These are phyloP conservation scores for Tolypocladium pustulatum DNA, from an alignment of 2,329 filamentous ascomycete genomes.

Conservation along the genomic window DNA sequence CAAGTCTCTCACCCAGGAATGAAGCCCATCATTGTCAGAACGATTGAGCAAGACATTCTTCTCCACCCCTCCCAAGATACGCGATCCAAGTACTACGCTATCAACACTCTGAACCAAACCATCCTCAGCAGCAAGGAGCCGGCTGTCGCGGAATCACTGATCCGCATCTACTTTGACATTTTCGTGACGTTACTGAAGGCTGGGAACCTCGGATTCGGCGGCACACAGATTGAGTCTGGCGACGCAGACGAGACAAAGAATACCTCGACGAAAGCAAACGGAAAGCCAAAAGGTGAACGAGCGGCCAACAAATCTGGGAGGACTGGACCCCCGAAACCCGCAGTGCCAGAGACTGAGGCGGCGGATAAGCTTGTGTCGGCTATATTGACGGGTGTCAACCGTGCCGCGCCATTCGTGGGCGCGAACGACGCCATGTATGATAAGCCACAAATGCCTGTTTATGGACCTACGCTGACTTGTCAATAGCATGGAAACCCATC, in stretches of 20 bases:
- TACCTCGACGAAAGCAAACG: constrained; percentile 3
- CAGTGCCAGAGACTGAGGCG: constrained; percentile 52
- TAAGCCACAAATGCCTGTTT: neutral
- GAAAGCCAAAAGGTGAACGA: constrained; percentile 16
- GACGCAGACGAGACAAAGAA: constrained; percentile 20
- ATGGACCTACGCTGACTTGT: neutral
- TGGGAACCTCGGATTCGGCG: constrained; percentile 23
- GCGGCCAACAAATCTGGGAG: constrained; percentile 7
- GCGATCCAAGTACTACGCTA: constrained; percentile 88
- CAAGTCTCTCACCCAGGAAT: constrained; percentile 84
- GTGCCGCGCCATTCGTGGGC: constrained; percentile 85
- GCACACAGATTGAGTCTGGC: constrained; percentile 31
- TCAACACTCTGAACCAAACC: constrained; percentile 95
- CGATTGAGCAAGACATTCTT: constrained; percentile 78
- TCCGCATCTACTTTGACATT: constrained; percentile 85
- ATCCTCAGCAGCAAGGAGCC: constrained; percentile 81
- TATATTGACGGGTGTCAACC: constrained; percentile 87
- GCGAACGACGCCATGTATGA: constrained; percentile 64
- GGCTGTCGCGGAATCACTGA: constrained; percentile 64
- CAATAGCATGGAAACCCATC: constrained; percentile 66
- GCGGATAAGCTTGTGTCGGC: constrained; percentile 88
- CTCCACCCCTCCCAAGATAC: constrained; percentile 79
- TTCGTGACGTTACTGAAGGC: constrained; percentile 75
- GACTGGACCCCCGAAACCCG: constrained; percentile 9
- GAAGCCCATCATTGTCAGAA: constrained; percentile 78